phyloP scores from a whole-genome alignment of 371 early-diverging fungal species.

The Mortierella sp. region DNA sequence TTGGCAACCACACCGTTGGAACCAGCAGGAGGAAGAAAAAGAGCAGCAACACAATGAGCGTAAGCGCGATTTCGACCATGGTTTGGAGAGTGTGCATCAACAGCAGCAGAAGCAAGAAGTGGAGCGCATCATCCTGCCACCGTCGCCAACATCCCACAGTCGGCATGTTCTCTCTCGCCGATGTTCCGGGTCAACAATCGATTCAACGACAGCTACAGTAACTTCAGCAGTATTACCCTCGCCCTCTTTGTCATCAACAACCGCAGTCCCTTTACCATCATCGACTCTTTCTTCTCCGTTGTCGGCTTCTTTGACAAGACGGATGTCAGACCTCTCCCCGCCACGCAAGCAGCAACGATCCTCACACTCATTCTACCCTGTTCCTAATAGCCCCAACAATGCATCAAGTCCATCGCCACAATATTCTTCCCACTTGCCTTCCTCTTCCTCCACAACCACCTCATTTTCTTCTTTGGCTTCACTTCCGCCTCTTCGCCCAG shows the following conservation, averaged over 20 bases:
- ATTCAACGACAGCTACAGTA: background rate
- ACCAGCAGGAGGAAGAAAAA: background rate
- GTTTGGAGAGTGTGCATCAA: background rate
- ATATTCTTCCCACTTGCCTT: background rate
- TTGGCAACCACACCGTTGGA: background rate
- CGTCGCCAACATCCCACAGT: background rate
- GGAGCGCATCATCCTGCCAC: background rate
- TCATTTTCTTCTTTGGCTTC: background rate
- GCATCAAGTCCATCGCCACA: slow-evolving; percentile 6
- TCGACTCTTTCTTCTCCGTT: background rate
- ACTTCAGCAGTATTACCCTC: background rate
- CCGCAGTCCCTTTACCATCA: background rate
- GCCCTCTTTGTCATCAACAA: background rate
- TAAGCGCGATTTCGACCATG: background rate
- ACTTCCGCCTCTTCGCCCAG: background rate
- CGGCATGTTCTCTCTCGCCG: background rate
- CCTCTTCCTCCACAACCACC: background rate
- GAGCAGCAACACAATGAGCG: background rate
- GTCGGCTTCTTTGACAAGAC: background rate
- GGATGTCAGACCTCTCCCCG: background rate
- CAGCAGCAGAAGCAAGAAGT: background rate
- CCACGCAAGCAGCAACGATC: slow-evolving; percentile 1
- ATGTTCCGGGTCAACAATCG: background rate
- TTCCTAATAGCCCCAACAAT: slow-evolving; percentile 15
- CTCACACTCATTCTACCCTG: slow-evolving; percentile 8